Base-by-base conservation (phyloP, 768 basidiomycete species). In the Kwoniella sp. region DNA sequence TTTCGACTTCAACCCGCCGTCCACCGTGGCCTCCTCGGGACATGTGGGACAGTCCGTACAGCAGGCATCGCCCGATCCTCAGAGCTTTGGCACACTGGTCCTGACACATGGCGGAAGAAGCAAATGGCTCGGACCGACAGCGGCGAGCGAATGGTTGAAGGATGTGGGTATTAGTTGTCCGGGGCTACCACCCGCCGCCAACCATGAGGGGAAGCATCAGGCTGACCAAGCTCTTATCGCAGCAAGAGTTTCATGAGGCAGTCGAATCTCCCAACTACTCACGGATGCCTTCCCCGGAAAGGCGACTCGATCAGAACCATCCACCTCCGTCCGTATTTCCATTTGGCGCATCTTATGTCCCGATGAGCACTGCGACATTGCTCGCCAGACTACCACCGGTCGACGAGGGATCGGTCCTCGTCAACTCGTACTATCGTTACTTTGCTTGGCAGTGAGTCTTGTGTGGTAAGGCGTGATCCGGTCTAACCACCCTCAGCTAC, bases 81-180 rank as follows among this genome's bases (percentile, higher is more conserved):
- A 25, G 14, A 50, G 57, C 22, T 40, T 40, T 22, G 60, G 60
- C 2, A 62, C 60, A n/a, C 40, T 62, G 27, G 60, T 62, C 5
- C 22, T 62, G 5, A 32, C 40, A 8, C 43, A 46, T 19, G 25
- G 40, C n/a, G 60, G 60, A 20, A 33, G 53, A 27, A 55, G 52
- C 9, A 54, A 48, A 19, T 62, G 56, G 26, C 51, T 62, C 15
- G 60, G 60, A 6, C 60, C 60, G 8, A 40, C 47, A 4, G 60
- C 60, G 5, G 60, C 46, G 8, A 58, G 37, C n/a, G 60, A 58
- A 52, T 62, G 60, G 60, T 39, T 62, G 11, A 54, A 50, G 23
- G 44, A 62, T 42, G 60, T 62, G 39, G 46, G 60, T 53, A n/a
- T 17, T 9, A 12, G 3, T 28, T 44, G 23, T 22, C 3, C n/a